phyloP scores from a whole-genome alignment of 306 rosid genomes.

The Vicia sativa region DNA sequence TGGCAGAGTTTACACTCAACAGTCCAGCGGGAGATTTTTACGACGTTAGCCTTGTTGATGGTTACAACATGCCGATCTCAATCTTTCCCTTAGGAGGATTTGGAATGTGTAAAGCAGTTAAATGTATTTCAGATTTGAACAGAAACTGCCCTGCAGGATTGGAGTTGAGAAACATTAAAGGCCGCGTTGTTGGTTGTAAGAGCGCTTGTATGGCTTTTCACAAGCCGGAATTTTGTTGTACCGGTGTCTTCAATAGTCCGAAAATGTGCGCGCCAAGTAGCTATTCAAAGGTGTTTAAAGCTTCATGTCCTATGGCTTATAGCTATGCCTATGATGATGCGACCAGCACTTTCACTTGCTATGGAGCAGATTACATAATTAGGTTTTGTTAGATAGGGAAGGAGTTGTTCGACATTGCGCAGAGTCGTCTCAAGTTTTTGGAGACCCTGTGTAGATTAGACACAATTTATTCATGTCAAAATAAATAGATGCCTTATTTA shows the following conservation, averaged over 20 bases:
- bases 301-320: constrained; percentile 62
- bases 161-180: constrained; percentile 41
- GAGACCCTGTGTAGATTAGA: too few species aligned
- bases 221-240: constrained; percentile 58
- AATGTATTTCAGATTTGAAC: constrained; percentile 45
- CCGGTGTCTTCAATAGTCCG: constrained; percentile 48
- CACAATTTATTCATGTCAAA: too few species aligned
- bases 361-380: constrained; percentile 53
- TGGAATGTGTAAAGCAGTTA: constrained; percentile 34
- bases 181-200: constrained; percentile 51
- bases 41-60: constrained; percentile 74
- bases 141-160: constrained; percentile 48
- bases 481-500: too few species aligned
- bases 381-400: constrained; percentile 52
- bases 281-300: constrained; percentile 60
- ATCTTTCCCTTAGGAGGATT: constrained; percentile 49
- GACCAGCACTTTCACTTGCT: constrained; percentile 65
- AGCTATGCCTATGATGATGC: constrained; percentile 72
- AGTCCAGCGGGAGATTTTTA: constrained; percentile 57
- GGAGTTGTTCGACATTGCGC: neutral
- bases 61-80: constrained; percentile 61
- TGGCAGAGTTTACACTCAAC: constrained; percentile 68
- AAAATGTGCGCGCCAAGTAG: constrained; percentile 48
- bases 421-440: too few species aligned
- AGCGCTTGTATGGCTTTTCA: constrained; percentile 62